Evolutionary conservation across 768 basidiomycete genomes (phyloP), one percentile per base, ranked within the genome.

Genomic region (Rubroboletus satanas): DNA sequence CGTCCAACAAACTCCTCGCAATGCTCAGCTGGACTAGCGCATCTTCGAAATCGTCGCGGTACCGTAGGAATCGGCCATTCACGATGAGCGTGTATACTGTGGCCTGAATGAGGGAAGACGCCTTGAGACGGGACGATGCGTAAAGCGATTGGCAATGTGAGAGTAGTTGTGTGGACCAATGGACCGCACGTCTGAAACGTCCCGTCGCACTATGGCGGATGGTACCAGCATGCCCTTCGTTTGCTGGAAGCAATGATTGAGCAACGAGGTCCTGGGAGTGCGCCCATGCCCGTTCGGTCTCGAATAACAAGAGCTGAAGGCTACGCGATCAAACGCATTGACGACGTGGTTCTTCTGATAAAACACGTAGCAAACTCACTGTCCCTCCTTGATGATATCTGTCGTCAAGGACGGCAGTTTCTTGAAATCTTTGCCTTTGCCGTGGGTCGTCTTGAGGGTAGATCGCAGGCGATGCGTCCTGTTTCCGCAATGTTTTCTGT

Each of bases 401-500:
- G 80, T 69, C 18, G 79, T 82, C 47, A 94, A 65, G 5, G 82
- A 71, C 8, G 91, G 83, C 23, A 87, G 67, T 63, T 89, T 91
- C 75, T 93, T 96, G 79, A 92, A 98, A 45, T 93, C 90, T 61
- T 85, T 86, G 23, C 90, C 90, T 66, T 89, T 91, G 31, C 93
- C 92, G 62, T 94, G 90, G 17, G 89, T 90, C 76, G 85, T 81
- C 66, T 90, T 93, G 46, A 94, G 80, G 1, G 84, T 79, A 29
- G 90, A 91, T 58, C 94, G 84, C 38, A 97, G 76, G 46, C 91
- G 85, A 72, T 94, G 93, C 0, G 94, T 88, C 64, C 90, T 84
- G 68, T 93, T 93, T 7, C 88, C 84, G 68, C 93, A 96, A 65
- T 98, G 94, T 62, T 93, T 93, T 62, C 94, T 92, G 74, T 98